Evolutionary conservation across 257 asterid genomes (phyloP).

Genomic region (Solanum boliviense): DNA sequence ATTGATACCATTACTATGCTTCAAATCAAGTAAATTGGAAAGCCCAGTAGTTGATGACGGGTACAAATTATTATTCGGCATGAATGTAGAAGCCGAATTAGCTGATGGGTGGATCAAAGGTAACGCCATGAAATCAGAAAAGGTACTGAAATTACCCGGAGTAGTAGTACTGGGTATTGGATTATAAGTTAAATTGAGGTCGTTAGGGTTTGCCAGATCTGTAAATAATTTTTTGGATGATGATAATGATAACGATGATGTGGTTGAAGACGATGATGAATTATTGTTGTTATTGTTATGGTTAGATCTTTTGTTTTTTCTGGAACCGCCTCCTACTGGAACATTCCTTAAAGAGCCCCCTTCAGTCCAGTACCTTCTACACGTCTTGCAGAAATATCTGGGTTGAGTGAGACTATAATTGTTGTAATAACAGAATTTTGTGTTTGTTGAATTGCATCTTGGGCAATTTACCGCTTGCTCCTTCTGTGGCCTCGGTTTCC

Average conservation of each 20-base stretch:
- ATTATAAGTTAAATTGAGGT: slow-evolving; percentile 18
- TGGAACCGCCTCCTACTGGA: slow-evolving; percentile 86
- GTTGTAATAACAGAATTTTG: slow-evolving; percentile 85
- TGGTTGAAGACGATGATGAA: neutral
- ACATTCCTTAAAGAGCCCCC: slow-evolving; percentile 76
- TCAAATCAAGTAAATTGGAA: slow-evolving; percentile 21
- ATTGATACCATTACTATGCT: slow-evolving; percentile 24
- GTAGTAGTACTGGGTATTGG: neutral
- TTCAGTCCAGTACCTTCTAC: slow-evolving; percentile 84
- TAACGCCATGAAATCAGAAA: slow-evolving; percentile 11
- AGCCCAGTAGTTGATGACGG: slow-evolving; percentile 15
- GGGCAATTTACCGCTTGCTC: slow-evolving; percentile 72
- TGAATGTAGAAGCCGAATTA: slow-evolving; percentile 19
- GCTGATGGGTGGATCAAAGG: slow-evolving; percentile 21
- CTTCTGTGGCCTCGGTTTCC: slow-evolving; percentile 60
- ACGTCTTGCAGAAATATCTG: slow-evolving; percentile 77
- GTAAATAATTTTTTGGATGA: slow-evolving; percentile 6
- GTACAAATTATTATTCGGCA: slow-evolving; percentile 21
- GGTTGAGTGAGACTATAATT: slow-evolving; percentile 81
- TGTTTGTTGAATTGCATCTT: slow-evolving; percentile 71
- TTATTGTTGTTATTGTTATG: neutral
- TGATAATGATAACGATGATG: slow-evolving; percentile 23
- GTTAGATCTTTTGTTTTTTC: slow-evolving; percentile 50
- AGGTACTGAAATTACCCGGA: neutral
- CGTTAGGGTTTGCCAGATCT: slow-evolving; percentile 32